Evolutionary conservation across 1,139 yeast species (phyloP).

Genomic region (Pneumocystis oryctolagi): DNA sequence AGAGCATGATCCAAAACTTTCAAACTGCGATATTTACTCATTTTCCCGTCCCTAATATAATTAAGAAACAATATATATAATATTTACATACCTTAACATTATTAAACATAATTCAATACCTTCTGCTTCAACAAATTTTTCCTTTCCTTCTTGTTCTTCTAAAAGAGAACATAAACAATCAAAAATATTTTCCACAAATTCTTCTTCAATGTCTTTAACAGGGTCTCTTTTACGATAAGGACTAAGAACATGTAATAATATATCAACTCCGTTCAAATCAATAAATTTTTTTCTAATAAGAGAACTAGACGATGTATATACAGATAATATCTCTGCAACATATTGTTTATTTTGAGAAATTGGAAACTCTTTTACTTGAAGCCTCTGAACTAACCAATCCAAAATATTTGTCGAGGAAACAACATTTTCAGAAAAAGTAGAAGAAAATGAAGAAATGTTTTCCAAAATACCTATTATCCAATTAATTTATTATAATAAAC

Average conservation of each 20-base stretch:
- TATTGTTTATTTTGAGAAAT: slow-evolving; percentile 17
- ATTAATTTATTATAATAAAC: slow-evolving; percentile 8
- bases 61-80: neutral
- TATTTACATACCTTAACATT: slow-evolving; percentile 12
- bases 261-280: slow-evolving; percentile 15
- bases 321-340: slow-evolving; percentile 20
- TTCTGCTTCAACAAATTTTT: slow-evolving; percentile 20
- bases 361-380: slow-evolving; percentile 13
- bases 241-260: slow-evolving; percentile 15
- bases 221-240: slow-evolving; percentile 16
- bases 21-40: slow-evolving; percentile 17
- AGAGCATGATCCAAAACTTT: slow-evolving; percentile 18
- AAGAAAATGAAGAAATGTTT: slow-evolving; percentile 11
- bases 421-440: slow-evolving; percentile 9
- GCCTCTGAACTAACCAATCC: slow-evolving; percentile 15
- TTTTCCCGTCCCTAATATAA: slow-evolving; percentile 11
- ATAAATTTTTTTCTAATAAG: slow-evolving; percentile 5
- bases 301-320: slow-evolving; percentile 13
- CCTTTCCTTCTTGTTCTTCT: slow-evolving; percentile 15
- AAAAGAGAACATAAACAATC: slow-evolving; percentile 17
- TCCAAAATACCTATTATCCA: slow-evolving; percentile 13
- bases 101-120: slow-evolving; percentile 24
- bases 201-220: slow-evolving; percentile 18
- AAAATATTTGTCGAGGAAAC: slow-evolving; percentile 12
- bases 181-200: slow-evolving; percentile 19